phyloP scores from a whole-genome alignment of 1,284 basidiomycete genomes.

The Cryptococcus jaspeensis region DNA sequence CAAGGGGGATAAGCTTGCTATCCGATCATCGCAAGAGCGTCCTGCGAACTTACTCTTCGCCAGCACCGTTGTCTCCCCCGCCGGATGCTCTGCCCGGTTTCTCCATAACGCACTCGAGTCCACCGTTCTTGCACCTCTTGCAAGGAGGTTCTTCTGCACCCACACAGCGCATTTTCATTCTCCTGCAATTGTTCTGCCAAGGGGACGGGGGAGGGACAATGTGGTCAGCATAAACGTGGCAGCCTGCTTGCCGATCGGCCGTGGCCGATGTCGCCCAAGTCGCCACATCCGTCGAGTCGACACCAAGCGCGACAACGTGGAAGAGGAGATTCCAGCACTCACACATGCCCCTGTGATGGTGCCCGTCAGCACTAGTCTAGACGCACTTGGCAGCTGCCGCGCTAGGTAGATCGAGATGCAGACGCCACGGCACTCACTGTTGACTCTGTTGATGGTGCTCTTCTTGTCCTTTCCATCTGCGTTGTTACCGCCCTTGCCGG shows the following conservation, averaged over 20 bases:
- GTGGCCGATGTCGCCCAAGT: background rate
- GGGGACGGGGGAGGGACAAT: background rate
- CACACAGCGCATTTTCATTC: conserved; percentile 61
- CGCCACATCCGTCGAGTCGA: background rate
- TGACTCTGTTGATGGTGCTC: conserved; percentile 48
- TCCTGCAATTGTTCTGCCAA: conserved; percentile 47
- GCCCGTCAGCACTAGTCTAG: background rate
- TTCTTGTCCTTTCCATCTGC: conserved; percentile 33
- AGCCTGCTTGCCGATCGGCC: background rate
- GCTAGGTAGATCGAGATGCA: background rate
- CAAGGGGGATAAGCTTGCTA: background rate
- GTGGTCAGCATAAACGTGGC: background rate
- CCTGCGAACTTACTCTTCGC: conserved; percentile 12
- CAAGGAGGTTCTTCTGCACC: conserved; percentile 91
- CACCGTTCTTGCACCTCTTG: conserved; percentile 78
- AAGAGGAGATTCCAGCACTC: conserved; percentile 6
- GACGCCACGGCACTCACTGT: conserved; percentile 36
- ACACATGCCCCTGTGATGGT: conserved; percentile 42
- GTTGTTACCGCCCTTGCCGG: conserved; percentile 9
- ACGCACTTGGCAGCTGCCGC: background rate
- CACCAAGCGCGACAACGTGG: background rate
- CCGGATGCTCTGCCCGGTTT: conserved; percentile 73
- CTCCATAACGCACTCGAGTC: conserved; percentile 84
- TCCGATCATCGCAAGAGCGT: too few species aligned
- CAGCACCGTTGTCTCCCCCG: conserved; percentile 71